phyloP scores from a whole-genome alignment of 805 yeast genomes.

The Wickerhamomyces strasburgensis region DNA sequence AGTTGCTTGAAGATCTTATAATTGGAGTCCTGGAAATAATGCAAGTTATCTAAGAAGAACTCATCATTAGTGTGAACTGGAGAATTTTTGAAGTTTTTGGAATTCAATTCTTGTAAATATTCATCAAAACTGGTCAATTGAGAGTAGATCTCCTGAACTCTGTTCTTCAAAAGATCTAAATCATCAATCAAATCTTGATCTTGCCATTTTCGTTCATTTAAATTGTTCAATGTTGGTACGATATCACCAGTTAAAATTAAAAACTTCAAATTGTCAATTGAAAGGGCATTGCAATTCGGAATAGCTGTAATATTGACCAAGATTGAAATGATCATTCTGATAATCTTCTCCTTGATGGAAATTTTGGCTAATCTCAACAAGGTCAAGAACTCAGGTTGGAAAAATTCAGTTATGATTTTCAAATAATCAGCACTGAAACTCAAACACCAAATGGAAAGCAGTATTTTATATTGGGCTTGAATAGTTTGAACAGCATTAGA shows the following conservation, averaged over 20 bases:
- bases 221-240: conserved; percentile 56
- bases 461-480: conserved; percentile 78
- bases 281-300: conserved; percentile 29
- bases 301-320: conserved; percentile 53
- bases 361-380: conserved; percentile 56
- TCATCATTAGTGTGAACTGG: conserved; percentile 88
- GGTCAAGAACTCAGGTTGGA: conserved; percentile 42
- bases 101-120: conserved; percentile 76
- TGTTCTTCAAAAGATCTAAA: conserved; percentile 50
- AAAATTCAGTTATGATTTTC: conserved; percentile 48
- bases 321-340: conserved; percentile 75
- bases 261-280: conserved; percentile 54
- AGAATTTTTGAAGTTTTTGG: conserved; percentile 76
- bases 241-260: conserved; percentile 73
- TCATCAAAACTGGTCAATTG: conserved; percentile 90
- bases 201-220: conserved; percentile 87
- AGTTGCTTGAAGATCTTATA: conserved; percentile 69
- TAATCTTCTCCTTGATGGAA: conserved; percentile 89
- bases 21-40: conserved; percentile 68
- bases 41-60: conserved; percentile 84
- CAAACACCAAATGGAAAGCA: conserved; percentile 79
- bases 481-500: conserved; percentile 27
- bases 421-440: conserved; percentile 59
- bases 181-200: conserved; percentile 86
- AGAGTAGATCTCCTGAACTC: conserved; percentile 67